Conservation (phyloP, 192 early-diverging fungal species). For the Coemansia sp. region DNA sequence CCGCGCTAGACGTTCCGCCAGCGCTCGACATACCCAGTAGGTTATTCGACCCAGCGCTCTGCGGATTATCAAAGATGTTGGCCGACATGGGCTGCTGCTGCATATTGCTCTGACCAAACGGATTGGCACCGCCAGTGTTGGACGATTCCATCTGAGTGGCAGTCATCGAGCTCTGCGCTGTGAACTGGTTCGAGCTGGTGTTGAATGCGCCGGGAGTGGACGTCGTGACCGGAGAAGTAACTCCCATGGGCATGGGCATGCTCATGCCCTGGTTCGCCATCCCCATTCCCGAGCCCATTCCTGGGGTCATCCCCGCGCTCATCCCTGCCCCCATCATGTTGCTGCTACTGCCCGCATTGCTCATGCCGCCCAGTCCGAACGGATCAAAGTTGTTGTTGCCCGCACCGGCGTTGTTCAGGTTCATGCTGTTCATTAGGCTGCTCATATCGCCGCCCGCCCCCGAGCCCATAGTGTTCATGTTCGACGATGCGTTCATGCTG, state of each 20-base stretch:
- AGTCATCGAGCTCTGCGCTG: constrained; percentile 27
- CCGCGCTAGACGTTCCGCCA: background rate
- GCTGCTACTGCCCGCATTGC: too few relatives aligned
- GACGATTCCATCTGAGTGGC: constrained; percentile 10
- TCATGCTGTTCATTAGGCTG: background rate
- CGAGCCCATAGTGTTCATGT: background rate
- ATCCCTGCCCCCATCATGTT: background rate
- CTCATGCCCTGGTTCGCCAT: constrained; percentile 1
- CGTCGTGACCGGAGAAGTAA: constrained; percentile 3
- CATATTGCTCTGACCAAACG: constrained; percentile 27
- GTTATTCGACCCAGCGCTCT: constrained; percentile 6
- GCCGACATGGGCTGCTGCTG: constrained; percentile 9
- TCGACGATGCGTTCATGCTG: constrained; percentile 6
- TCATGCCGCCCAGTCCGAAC: constrained; percentile 19
- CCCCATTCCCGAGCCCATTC: constrained; percentile 1
- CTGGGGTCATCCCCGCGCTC: constrained; percentile 10
- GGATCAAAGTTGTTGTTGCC: constrained; percentile 31
- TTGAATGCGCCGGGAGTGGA: constrained; percentile 6
- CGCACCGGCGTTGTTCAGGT: constrained; percentile 4
- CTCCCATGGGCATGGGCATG: constrained; percentile 9
- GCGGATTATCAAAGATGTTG: constrained; percentile 11
- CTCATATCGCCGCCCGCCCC: background rate
- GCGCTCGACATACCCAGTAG: background rate
- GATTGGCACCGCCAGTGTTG: constrained; percentile 6
- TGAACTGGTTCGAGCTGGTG: constrained; percentile 29